Percentiles rank a stretch among this genome's conserved stretches.
These are phyloP conservation scores for Talaromyces sp. DNA, from an alignment of 2,329 filamentous ascomycete species.

Conservation along the genomic window DNA sequence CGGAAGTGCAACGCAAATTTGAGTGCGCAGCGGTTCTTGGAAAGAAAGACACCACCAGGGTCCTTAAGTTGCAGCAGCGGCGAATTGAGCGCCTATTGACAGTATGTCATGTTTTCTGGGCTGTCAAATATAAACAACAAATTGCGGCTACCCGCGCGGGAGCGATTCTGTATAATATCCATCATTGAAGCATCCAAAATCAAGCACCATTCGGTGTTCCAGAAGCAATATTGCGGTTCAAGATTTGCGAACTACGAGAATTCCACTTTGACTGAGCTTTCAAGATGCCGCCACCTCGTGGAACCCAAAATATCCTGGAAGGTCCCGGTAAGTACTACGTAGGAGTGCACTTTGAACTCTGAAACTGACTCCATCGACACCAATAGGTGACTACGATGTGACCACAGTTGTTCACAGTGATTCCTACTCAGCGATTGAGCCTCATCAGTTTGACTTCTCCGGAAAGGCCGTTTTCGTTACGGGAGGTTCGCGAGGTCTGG, in stretches of 20 bases:
- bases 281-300: slow-evolving; percentile 9
- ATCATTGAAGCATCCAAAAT: not conserved
- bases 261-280: not conserved
- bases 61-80: not conserved
- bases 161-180: not conserved
- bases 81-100: not conserved
- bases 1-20: not conserved
- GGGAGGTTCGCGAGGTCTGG: slow-evolving; percentile 55
- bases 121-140: not conserved
- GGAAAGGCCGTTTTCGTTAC: slow-evolving; percentile 51
- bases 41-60: not conserved
- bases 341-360: not conserved
- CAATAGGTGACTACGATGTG: slow-evolving; percentile 21
- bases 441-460: slow-evolving; percentile 36
- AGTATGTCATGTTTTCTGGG: not conserved
- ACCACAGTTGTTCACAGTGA: slow-evolving; percentile 40
- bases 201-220: not conserved
- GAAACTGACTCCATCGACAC: not conserved
- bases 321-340: slow-evolving; percentile 5
- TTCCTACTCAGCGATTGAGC: slow-evolving; percentile 54
- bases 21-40: not conserved
- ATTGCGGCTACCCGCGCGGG: not conserved
- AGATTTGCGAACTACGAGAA: not conserved
- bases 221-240: not conserved
- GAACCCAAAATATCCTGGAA: slow-evolving; percentile 10